These are phyloP conservation scores for Arctium lappa DNA, from an alignment of 129 eudicot species.

Conservation along the genomic window DNA sequence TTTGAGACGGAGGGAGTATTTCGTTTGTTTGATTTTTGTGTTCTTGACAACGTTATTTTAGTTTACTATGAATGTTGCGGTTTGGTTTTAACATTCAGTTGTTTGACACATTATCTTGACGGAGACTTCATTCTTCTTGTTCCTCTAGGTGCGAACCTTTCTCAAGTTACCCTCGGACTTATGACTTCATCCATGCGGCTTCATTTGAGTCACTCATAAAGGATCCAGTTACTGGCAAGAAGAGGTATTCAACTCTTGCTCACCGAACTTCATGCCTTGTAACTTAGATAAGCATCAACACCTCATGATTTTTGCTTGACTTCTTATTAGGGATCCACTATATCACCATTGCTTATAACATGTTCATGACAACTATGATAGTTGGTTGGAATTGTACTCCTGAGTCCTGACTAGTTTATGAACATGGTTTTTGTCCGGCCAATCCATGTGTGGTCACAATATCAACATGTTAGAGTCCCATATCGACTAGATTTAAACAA, in stretches of 20 bases:
- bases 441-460: not conserved
- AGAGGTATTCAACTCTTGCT: slow-evolving; percentile 44
- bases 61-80: not conserved
- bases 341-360: not conserved
- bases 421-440: not conserved
- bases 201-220: slow-evolving; percentile 65
- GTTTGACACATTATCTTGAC: not conserved
- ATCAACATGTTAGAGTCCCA: not conserved
- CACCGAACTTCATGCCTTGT: not conserved
- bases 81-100: not conserved
- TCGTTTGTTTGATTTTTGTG: not conserved
- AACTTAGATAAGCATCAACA: not conserved
- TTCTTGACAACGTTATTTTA: not conserved
- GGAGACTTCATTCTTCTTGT: slow-evolving; percentile 1
- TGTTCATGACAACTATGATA: not conserved
- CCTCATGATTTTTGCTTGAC: not conserved
- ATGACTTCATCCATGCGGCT: slow-evolving; percentile 73
- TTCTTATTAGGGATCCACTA: not conserved
- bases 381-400: not conserved
- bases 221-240: slow-evolving; percentile 60
- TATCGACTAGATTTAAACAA: not conserved
- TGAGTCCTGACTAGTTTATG: not conserved
- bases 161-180: slow-evolving; percentile 94
- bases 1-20: not conserved
- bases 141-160: slow-evolving; percentile 88